These are phyloP conservation scores for Zizania palustris DNA, from an alignment of 202 grass and related monocot genomes.

Conservation along the genomic window DNA sequence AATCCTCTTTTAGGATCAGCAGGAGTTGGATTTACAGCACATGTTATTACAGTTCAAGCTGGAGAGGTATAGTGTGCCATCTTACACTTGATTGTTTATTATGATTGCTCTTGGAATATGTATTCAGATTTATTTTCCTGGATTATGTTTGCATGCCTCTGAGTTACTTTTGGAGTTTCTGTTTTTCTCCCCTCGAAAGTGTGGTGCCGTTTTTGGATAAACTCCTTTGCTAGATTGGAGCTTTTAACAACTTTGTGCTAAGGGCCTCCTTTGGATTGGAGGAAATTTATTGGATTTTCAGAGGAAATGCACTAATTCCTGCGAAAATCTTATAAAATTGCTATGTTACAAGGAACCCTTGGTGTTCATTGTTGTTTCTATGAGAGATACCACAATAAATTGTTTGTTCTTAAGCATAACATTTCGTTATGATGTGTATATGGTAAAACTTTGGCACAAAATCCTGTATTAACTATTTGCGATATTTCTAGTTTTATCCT, in stretches of 20 bases:
- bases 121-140: not conserved
- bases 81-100: constrained; percentile 9
- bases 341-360: no score
- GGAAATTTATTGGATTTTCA: no score
- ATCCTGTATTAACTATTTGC: not conserved
- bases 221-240: no score
- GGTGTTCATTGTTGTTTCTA: not conserved
- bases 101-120: constrained; percentile 31
- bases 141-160: not conserved
- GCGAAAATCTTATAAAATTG: no score
- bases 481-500: constrained; percentile 20
- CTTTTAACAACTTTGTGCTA: not conserved
- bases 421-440: not conserved
- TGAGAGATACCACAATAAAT: not conserved
- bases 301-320: no score
- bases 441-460: not conserved
- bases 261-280: no score
- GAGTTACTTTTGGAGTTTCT: not conserved
- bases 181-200: constrained; percentile 1
- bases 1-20: constrained; percentile 63
- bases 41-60: constrained; percentile 89
- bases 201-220: not conserved
- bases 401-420: not conserved
- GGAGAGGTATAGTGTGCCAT: constrained; percentile 70
- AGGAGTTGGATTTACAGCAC: constrained; percentile 91